Evolutionary conservation across 2,329 filamentous ascomycete species (phyloP).

Genomic region (Teratosphaeriaceae sp.): DNA sequence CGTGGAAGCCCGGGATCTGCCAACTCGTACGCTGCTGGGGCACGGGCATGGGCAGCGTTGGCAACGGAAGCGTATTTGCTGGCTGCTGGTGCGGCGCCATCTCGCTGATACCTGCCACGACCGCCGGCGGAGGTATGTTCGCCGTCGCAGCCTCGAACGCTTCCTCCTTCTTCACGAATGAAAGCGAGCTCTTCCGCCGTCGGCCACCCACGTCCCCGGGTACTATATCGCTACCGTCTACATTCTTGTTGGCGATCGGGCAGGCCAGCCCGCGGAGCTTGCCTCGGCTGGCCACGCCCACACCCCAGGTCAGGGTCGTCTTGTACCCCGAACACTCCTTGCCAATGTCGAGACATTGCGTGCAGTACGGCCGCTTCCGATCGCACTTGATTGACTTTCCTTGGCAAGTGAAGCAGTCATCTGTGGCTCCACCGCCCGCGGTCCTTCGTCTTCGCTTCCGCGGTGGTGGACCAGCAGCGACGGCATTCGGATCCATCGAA

Average conservation of each 20-base stretch:
- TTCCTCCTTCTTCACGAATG: constrained; percentile 12
- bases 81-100: constrained; percentile 7
- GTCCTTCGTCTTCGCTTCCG: constrained; percentile 77
- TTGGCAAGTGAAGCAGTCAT: constrained; percentile 91
- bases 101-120: not conserved
- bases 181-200: constrained; percentile 21
- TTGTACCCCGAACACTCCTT: constrained; percentile 95
- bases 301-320: constrained; percentile 93
- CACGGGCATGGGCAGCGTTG: constrained; percentile 9
- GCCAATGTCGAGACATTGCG: constrained; percentile 83
- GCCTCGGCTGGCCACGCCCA: constrained; percentile 89
- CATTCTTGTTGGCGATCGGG: constrained; percentile 47
- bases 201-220: constrained; percentile 10
- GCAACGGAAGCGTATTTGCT: not conserved
- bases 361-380: constrained; percentile 86
- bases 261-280: constrained; percentile 87
- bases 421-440: constrained; percentile 78
- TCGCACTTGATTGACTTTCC: constrained; percentile 83
- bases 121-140: constrained; percentile 3
- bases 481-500: not conserved
- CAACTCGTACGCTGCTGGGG: constrained; percentile 27
- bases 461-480: constrained; percentile 21
- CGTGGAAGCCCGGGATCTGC: constrained; percentile 32
- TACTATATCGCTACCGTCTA: constrained; percentile 12
- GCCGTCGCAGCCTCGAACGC: constrained; percentile 1